A percentile compares a stretch with the other conserved stretches of the same genome.
phyloP scores from a whole-genome alignment of 2,329 filamentous ascomycete species.

The Exophiala oligosperma region DNA sequence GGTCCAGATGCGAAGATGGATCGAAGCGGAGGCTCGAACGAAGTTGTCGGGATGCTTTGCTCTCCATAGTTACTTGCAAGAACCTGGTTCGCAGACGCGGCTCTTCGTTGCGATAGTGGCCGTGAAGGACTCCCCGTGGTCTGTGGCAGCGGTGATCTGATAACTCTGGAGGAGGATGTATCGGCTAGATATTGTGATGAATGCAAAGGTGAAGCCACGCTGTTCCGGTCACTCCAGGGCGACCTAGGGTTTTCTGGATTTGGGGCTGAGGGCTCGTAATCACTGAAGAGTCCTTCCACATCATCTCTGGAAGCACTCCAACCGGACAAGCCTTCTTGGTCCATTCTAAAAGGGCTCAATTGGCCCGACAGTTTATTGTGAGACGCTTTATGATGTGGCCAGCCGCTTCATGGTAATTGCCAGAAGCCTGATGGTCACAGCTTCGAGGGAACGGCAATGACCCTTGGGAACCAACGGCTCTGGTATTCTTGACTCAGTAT shows the following conservation, averaged over 20 bases:
- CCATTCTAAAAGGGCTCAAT: slow-evolving; percentile 9
- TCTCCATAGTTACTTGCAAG: slow-evolving; percentile 15
- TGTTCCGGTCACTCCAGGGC: slow-evolving; percentile 15
- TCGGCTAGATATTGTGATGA: slow-evolving; percentile 15
- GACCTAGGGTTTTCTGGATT: slow-evolving; percentile 2
- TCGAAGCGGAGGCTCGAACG: slow-evolving; percentile 35
- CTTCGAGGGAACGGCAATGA: no score
- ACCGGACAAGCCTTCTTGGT: slow-evolving; percentile 17
- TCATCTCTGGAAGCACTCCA: slow-evolving; percentile 19
- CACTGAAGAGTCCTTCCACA: slow-evolving; percentile 14
- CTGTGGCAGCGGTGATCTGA: slow-evolving; percentile 20
- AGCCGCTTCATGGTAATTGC: neutral
- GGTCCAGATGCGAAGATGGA: slow-evolving; percentile 38
- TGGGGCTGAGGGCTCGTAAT: slow-evolving; percentile 5
- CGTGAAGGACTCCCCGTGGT: slow-evolving; percentile 10
- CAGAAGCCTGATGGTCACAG: no score
- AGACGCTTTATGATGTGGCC: neutral
- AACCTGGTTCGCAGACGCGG: slow-evolving; percentile 22
- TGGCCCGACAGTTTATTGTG: neutral
- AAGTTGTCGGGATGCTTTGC: slow-evolving; percentile 19
- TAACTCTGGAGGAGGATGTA: slow-evolving; percentile 10
- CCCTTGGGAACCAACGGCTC: no score
- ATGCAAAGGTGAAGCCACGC: slow-evolving; percentile 1
- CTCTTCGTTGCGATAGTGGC: slow-evolving; percentile 23
- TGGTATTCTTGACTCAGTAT: no score